Evolutionary conservation across 1,284 basidiomycete species (phyloP), one percentile per base, ranked within the genome.

Genomic region (Volvariella surrecta): DNA sequence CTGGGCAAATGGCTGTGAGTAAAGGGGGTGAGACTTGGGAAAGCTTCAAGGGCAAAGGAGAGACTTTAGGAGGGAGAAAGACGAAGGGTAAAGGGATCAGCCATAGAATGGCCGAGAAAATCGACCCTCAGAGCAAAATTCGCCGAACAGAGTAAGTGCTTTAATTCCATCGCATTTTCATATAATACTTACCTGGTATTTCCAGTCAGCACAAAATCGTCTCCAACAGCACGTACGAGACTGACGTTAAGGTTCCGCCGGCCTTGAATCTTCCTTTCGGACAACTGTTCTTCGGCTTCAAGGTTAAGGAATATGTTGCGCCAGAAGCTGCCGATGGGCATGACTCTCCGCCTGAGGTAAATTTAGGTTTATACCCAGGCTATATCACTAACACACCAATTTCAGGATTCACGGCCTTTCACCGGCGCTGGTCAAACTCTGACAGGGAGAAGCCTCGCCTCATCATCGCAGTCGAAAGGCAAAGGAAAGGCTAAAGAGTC

Each of bases 231-330:
- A 82, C 80, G 18, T 63, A 91, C 9, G 82, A 90, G 54, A 71
- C 75, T 4, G 85, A 87, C 31, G 73, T 71, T 43, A 85, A 87
- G 59, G 90, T 89, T 3, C 94, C 96, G 1, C 92, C 91, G 0
- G 83, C 91, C 1, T 72, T 99, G 39, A 86, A 89, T 52, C 69
- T 99, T 21, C 93, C 95, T 0, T 86, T 88, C 50, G 96, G 96
- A 16, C 88, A 94, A 54, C 70, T 96, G 18, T 96, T 97, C 71
- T 96, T 97, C 57, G 93, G 93, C 7, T 97, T 85, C 68, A 83
- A 84, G 45, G 75, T 88, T 39, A 64, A 79, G 2, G 67, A 82
- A 0, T 91, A 88, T 57, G 74, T 71, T 11, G 78, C 81, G 6
- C 70, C 55, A n/a, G 52, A 51, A 24, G 58, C 60, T 13, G 55